A percentile compares a stretch with the other conserved stretches of the same genome.
Conservation (phyloP, 805 yeast genomes). For the Candida corydali region DNA sequence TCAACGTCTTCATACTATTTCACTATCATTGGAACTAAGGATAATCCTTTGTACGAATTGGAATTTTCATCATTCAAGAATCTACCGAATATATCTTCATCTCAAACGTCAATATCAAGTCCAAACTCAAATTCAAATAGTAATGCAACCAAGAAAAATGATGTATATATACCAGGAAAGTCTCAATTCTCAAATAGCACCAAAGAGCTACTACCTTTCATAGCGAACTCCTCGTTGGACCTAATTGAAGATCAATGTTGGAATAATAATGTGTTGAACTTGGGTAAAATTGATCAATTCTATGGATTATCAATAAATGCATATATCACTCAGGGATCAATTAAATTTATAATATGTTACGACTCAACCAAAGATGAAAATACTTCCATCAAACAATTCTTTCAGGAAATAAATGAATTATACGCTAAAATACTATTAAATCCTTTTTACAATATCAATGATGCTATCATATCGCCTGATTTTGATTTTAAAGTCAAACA, state of each 20-base stretch:
- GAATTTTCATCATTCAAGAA: conserved; percentile 71
- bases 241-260: conserved; percentile 89
- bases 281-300: conserved; percentile 80
- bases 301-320: conserved; percentile 82
- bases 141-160: not conserved
- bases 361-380: conserved; percentile 45
- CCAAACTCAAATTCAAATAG: no score
- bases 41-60: conserved; percentile 81
- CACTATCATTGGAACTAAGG: conserved; percentile 82
- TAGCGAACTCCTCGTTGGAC: conserved; percentile 84
- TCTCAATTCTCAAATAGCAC: conserved; percentile 64
- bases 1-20: conserved; percentile 62
- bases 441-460: conserved; percentile 80
- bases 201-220: conserved; percentile 80
- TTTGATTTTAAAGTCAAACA: conserved; percentile 73
- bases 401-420: conserved; percentile 79
- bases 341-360: conserved; percentile 64
- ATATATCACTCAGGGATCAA: conserved; percentile 82
- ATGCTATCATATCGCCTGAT: conserved; percentile 65
- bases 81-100: conserved; percentile 8
- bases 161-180: conserved; percentile 38
- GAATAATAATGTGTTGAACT: conserved; percentile 59
- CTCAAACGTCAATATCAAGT: conserved; percentile 1
- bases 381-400: conserved; percentile 75
- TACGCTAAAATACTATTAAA: conserved; percentile 81